These are phyloP conservation scores for Rhynchospora tenuis DNA, from an alignment of 176 grass and related monocot genomes.

Conservation along the genomic window DNA sequence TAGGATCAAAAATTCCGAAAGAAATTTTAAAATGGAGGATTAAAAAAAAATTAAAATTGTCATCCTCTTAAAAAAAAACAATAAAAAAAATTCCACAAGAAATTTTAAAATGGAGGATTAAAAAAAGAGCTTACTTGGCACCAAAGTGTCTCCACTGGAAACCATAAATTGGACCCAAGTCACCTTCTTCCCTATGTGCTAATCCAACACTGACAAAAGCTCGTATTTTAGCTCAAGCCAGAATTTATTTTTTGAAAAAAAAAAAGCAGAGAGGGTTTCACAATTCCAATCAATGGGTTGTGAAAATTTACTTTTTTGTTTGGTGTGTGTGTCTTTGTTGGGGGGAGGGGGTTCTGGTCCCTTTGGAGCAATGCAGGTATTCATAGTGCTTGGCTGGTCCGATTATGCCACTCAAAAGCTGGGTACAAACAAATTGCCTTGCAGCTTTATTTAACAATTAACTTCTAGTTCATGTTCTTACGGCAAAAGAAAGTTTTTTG, in stretches of 20 bases:
- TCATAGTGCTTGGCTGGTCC: too few species aligned
- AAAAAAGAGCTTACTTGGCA: conserved; percentile 50
- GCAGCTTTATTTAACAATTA: too few species aligned
- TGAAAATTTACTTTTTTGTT: neutral
- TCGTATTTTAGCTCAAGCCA: conserved; percentile 11
- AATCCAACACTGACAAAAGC: conserved; percentile 58
- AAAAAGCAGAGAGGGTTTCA: neutral
- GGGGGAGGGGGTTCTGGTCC: too few species aligned
- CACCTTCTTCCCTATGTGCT: conserved; percentile 64
- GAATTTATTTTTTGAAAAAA: neutral
- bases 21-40: neutral
- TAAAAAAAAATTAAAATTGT: too few species aligned
- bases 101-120: neutral
- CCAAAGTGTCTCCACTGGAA: conserved; percentile 94
- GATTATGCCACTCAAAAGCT: too few species aligned
- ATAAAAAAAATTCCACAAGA: neutral
- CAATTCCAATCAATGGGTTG: neutral
- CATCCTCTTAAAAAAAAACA: too few species aligned
- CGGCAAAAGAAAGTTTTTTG: too few species aligned
- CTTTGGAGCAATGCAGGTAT: too few species aligned
- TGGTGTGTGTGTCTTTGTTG: too few species aligned
- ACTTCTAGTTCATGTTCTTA: too few species aligned
- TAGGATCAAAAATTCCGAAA: neutral
- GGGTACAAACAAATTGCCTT: too few species aligned
- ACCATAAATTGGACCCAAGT: conserved; percentile 78